phyloP scores from a whole-genome alignment of 768 basidiomycete genomes.

The Tylopilus sp. region DNA sequence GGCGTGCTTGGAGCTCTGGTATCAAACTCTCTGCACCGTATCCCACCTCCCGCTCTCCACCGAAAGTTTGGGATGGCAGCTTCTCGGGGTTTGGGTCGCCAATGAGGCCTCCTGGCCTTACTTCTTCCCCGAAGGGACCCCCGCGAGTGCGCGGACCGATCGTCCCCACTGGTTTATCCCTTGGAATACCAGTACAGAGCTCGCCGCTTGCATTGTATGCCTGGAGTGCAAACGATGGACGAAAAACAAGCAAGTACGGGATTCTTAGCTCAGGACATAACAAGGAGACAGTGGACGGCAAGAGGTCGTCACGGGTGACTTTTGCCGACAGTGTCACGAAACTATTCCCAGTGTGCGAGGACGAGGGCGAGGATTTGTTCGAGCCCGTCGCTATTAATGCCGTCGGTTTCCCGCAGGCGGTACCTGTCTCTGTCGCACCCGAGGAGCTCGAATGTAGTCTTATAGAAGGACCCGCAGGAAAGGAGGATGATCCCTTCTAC shows the following conservation, averaged over 20 bases:
- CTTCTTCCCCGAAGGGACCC: neutral
- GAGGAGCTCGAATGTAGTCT: neutral
- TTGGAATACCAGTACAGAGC: slow-evolving; percentile 48
- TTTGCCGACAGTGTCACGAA: slow-evolving; percentile 19
- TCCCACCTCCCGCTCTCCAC: neutral
- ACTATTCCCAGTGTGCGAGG: slow-evolving; percentile 31
- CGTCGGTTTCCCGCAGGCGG: slow-evolving; percentile 23
- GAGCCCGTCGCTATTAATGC: slow-evolving; percentile 8
- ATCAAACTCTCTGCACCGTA: slow-evolving; percentile 38
- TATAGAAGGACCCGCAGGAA: slow-evolving; percentile 4
- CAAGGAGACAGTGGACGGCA: slow-evolving; percentile 13
- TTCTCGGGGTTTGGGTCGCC: neutral
- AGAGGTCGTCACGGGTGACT: slow-evolving; percentile 15
- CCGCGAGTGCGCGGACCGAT: slow-evolving; percentile 17
- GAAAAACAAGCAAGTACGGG: slow-evolving; percentile 20
- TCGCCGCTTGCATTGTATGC: slow-evolving; percentile 46
- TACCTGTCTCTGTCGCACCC: neutral
- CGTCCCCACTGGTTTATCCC: slow-evolving; percentile 38
- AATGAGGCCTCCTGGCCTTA: slow-evolving; percentile 22
- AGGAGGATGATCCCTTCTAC: slow-evolving; percentile 25
- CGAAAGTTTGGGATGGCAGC: slow-evolving; percentile 19
- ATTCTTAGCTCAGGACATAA: slow-evolving; percentile 12
- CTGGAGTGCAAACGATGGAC: slow-evolving; percentile 40
- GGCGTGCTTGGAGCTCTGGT: slow-evolving; percentile 66
- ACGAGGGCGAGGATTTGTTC: slow-evolving; percentile 35